Evolutionary conservation across 305 asterid genomes (phyloP), one percentile per base, ranked within the genome.

Genomic region (Fraxinus sp.): DNA sequence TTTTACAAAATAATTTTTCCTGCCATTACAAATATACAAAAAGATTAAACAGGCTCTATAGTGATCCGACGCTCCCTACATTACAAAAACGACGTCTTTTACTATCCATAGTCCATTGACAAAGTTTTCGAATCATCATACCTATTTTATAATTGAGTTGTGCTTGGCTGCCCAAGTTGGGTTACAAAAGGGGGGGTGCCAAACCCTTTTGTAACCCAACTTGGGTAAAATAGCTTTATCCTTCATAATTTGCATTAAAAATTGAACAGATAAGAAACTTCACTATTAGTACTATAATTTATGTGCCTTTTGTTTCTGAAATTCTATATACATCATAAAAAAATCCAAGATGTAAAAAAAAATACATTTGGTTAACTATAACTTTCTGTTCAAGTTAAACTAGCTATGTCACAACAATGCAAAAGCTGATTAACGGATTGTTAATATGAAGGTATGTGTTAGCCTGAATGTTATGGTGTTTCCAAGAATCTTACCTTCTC

Each of bases 401-500:
- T 30, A 68, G 5, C 22, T 18, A 16, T 57, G 68, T 18, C 68
- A n/a, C 16, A 22, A 75, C 71, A 35, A 76, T 41, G 37, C 55
- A 26, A 35, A 35, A 35, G 37, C 37, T 35, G 37, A 35, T 35
- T 35, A 35, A 5, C 37, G 14, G 78, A 37, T 55, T 32, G 74
- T 70, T 66, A 49, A 76, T 35, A 72, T 59, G 77, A 30, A 18
- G 11, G 26, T 20, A 7, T 59, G 70, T 35, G 37, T 35, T 35
- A 35, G 37, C 37, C 37, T 35, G 37, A 35, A 35, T 35, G 37
- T 35, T 35, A 35, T 33, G 36, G 36, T 33, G 36, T 32, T 32
- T 32, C 5, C 5, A 32, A 32, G 35, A 32, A 32, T 32, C 35
- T 32, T 32, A 32, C 99, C 95, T 91, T 86, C 97, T 85, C 96